These are phyloP conservation scores for Colletotrichum eleusines DNA, from an alignment of 2,329 filamentous ascomycete species.

Conservation along the genomic window DNA sequence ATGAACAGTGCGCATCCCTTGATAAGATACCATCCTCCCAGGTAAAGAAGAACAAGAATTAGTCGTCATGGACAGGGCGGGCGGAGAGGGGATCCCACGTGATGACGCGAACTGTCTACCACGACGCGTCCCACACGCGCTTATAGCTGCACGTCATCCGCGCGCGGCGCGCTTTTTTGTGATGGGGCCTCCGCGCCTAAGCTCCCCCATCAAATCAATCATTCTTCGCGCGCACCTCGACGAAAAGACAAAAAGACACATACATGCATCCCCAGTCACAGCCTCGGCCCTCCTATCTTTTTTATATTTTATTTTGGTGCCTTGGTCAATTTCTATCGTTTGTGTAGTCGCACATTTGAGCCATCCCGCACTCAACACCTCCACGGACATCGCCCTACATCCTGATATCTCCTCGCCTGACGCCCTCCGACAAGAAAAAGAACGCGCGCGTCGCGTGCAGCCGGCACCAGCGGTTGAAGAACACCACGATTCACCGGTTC, in stretches of 20 bases:
- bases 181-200: neutral
- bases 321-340: too few relatives aligned
- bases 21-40: too few relatives aligned
- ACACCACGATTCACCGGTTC: neutral
- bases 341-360: neutral
- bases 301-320: too few relatives aligned
- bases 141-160: constrained; percentile 2
- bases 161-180: constrained; percentile 1
- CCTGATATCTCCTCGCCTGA: neutral
- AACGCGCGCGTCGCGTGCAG: constrained; percentile 25
- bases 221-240: neutral
- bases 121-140: constrained; percentile 7
- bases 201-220: neutral
- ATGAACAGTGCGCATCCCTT: too few relatives aligned
- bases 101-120: constrained; percentile 1
- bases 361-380: too few relatives aligned
- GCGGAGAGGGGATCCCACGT: neutral
- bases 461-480: neutral
- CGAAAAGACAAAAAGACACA: neutral
- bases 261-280: neutral
- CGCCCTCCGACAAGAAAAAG: neutral
- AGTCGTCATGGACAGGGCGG: too few relatives aligned
- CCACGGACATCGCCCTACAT: neutral
- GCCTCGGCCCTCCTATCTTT: neutral
- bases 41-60: too few relatives aligned